These are phyloP conservation scores for Rubia peregrina DNA, from an alignment of 305 asterid species.

Conservation along the genomic window DNA sequence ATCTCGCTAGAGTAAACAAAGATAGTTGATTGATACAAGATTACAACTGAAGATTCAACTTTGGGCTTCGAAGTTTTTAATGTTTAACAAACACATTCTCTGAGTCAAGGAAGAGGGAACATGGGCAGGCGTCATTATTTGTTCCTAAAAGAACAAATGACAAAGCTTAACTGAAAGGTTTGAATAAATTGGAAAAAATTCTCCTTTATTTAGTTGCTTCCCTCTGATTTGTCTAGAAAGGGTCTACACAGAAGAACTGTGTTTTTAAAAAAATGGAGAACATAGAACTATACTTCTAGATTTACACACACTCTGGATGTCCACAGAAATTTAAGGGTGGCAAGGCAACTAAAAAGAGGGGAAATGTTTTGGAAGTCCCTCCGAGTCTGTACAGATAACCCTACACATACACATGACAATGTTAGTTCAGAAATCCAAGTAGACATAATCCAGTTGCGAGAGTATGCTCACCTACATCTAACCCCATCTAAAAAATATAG, in stretches of 20 bases:
- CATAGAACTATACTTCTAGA: neutral
- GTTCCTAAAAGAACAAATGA: neutral
- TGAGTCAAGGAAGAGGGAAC: neutral
- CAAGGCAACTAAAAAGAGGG: neutral
- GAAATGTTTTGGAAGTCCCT: too few species aligned
- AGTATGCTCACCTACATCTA: constrained; percentile 1
- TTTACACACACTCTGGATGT: neutral
- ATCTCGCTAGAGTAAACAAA: neutral
- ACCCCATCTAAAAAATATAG: neutral
- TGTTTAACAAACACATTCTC: neutral
- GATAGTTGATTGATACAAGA: neutral
- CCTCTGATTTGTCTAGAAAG: neutral
- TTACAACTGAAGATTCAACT: neutral
- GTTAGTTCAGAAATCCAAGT: too few species aligned
- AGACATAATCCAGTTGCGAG: neutral
- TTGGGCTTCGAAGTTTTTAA: neutral
- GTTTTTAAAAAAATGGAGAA: neutral
- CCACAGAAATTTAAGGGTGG: neutral
- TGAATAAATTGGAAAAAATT: neutral
- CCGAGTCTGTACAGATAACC: too few species aligned
- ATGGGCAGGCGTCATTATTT: neutral
- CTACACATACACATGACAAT: neutral
- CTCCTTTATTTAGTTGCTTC: neutral
- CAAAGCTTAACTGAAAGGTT: neutral
- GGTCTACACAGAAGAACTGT: neutral